phyloP scores from a whole-genome alignment of 345 rosid species.

The Eucalyptus curtisii region DNA sequence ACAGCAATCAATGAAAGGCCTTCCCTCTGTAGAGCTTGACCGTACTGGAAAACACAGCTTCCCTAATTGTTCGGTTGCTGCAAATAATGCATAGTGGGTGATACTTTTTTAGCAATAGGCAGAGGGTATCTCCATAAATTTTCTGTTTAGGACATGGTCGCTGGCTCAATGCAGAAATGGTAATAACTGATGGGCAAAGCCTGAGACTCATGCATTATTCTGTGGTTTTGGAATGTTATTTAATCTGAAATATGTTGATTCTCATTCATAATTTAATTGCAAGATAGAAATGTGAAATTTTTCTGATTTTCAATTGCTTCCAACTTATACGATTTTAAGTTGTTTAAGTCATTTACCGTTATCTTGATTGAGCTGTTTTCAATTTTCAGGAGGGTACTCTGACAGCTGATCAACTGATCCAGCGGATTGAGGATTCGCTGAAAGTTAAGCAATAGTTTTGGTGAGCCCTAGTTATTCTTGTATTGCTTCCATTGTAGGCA shows the following conservation, averaged over 20 bases:
- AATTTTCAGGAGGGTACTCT: constrained; percentile 68
- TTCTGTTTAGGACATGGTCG: background rate
- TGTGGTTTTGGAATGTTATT: background rate
- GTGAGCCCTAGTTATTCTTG: background rate
- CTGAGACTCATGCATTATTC: background rate
- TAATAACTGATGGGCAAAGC: background rate
- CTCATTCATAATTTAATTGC: background rate
- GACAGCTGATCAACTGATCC: constrained; percentile 45
- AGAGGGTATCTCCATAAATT: background rate
- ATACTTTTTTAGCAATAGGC: background rate
- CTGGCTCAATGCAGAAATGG: background rate
- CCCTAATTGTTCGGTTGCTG: background rate
- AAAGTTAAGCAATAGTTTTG: constrained; percentile 39
- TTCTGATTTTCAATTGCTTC: background rate
- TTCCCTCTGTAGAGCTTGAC: background rate
- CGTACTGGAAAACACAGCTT: background rate
- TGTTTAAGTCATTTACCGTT: background rate
- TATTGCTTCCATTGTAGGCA: background rate
- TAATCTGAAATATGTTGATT: background rate
- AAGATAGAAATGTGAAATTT: background rate
- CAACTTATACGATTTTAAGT: background rate
- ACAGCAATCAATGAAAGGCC: background rate
- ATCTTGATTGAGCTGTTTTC: background rate
- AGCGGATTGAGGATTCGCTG: constrained; percentile 57
- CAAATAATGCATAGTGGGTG: background rate